Evolutionary conservation across 2,329 filamentous ascomycete genomes (phyloP).

Genomic region (Beauveria sp.): DNA sequence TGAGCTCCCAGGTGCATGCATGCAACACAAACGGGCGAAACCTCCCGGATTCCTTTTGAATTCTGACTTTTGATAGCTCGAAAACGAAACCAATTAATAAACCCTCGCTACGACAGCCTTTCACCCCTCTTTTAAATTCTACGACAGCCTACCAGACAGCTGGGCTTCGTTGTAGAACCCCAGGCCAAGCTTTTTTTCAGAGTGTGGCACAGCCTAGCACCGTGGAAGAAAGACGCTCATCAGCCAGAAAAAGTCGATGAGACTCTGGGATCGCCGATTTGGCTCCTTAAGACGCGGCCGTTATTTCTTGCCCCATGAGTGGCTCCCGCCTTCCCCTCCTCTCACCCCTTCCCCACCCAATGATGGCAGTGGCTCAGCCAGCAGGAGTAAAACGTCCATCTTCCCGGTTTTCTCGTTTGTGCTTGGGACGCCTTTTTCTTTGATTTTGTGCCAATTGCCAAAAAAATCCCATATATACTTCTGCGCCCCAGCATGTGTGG

Average conservation of each 20-base stretch:
- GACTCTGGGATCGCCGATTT: not conserved
- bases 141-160: no score
- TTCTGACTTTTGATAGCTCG: not conserved
- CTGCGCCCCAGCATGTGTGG: slow-evolving; percentile 4
- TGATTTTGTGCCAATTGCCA: not conserved
- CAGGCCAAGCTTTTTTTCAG: not conserved
- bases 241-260: not conserved
- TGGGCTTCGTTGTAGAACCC: no score
- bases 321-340: not conserved
- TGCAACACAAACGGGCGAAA: not conserved
- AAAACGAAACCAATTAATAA: no score
- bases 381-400: slow-evolving; percentile 1
- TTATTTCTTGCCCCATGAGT: not conserved
- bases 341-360: not conserved
- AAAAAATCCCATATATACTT: slow-evolving; percentile 8
- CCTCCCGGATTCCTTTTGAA: not conserved
- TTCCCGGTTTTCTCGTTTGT: not conserved
- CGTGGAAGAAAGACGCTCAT: not conserved
- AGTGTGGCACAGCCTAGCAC: not conserved
- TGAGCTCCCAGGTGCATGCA: not conserved
- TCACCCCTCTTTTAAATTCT: no score
- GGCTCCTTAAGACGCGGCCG: not conserved
- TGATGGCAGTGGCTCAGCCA: slow-evolving; percentile 3
- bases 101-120: no score
- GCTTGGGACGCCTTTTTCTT: not conserved